phyloP scores from a whole-genome alignment of 768 basidiomycete species.

The Russula abietina region DNA sequence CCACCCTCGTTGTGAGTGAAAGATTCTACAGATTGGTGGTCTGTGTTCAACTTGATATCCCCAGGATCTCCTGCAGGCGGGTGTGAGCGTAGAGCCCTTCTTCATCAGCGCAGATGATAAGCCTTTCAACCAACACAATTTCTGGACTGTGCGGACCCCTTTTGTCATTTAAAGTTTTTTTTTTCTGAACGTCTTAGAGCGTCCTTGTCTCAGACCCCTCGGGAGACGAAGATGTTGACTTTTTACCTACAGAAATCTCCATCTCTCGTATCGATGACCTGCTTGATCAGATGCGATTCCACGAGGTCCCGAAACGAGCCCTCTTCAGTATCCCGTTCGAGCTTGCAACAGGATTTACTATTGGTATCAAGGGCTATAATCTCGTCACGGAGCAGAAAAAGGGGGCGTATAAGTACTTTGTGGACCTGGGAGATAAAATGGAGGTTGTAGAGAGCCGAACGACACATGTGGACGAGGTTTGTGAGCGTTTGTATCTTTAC shows the following conservation, averaged over 20 bases:
- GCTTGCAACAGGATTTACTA: conserved; percentile 64
- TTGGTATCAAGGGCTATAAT: conserved; percentile 88
- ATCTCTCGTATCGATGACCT: conserved; percentile 75
- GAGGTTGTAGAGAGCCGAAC: conserved; percentile 69
- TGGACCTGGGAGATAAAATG: conserved; percentile 70
- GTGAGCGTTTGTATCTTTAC: conserved; percentile 14
- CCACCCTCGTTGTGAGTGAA: conserved; percentile 53
- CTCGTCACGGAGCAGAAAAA: conserved; percentile 85
- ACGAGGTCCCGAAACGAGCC: conserved; percentile 77
- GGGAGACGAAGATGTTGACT: conserved; percentile 42
- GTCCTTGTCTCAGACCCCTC: conserved; percentile 52
- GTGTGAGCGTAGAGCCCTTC: conserved; percentile 79
- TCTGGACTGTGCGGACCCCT: conserved; percentile 60
- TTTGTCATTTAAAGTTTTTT: background rate
- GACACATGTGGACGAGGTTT: conserved; percentile 70
- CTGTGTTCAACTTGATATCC: background rate
- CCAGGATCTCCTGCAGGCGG: conserved; percentile 77
- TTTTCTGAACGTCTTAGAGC: conserved; percentile 38
- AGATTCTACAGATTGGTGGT: background rate
- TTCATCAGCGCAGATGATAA: conserved; percentile 70
- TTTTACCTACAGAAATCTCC: conserved; percentile 64
- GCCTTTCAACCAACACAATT: conserved; percentile 65
- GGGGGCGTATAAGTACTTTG: conserved; percentile 75
- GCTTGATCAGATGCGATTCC: conserved; percentile 72
- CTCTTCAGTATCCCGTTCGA: conserved; percentile 77